Evolutionary conservation across 2,329 filamentous ascomycete species (phyloP), one percentile per base, ranked within the genome.

Genomic region (Cryphonectria carpinicola): DNA sequence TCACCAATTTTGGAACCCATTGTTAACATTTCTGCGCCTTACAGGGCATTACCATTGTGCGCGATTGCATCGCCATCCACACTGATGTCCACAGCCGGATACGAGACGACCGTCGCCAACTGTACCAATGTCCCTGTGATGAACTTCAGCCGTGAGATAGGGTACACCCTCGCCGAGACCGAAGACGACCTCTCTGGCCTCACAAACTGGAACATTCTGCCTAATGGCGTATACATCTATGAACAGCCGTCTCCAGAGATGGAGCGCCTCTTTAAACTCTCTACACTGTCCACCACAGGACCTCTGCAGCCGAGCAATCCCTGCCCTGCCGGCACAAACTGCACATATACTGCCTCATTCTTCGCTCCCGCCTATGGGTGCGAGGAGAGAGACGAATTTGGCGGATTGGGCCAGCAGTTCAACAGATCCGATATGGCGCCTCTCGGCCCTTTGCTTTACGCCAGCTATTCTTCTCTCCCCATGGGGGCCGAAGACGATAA

Each of bases 1-100:
- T 7, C 4, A 7, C 25, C 14, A n/a, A 13, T 10, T 22, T 37
- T 28, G 5, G 17, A n/a, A 25, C 17, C 13, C 3, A 39, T 25
- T 6, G n/a, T 22, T 62, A 37, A 62, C 22, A 8, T 13, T 62
- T 10, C 19, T 32, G 43, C 60, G 28, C 10, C 1, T 35, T 10
- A 8, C 41, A 73, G 70, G 72, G 56, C 64, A 32, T 60, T 73
- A 17, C 72, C 72, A 41, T 52, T 73, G 7, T 70, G 72, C 35
- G 70, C 72, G 2, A 73, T 73, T 43, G 72, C 72, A 66, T 71
- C 70, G 14, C 72, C 72, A 4, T 72, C 72, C 11, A 72, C 72
- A 7, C n/a, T 73, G 32, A 73, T 67, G 3, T 43, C 60, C 11
- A 49, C 25, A 65, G 46, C 66, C 8, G 72, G 66, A 7, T 46